A percentile compares a stretch with the other conserved stretches of the same genome.
These are phyloP conservation scores for Microstegium vimineum DNA, from an alignment of 176 grass and related monocot genomes.

Conservation along the genomic window DNA sequence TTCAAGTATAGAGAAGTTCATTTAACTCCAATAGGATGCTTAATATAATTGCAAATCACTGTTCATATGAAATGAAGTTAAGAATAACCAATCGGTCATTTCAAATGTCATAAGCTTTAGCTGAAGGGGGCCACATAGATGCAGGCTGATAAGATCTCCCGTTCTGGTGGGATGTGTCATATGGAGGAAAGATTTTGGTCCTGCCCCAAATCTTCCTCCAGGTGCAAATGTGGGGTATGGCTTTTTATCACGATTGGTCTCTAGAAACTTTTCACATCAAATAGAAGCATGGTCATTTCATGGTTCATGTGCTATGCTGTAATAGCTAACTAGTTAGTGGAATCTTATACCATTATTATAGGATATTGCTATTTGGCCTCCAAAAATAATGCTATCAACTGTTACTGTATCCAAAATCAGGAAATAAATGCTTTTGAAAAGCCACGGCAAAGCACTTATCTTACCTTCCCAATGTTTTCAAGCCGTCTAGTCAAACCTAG, in stretches of 20 bases:
- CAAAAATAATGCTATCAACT: neutral
- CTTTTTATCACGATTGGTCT: slow-evolving; percentile 1
- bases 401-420: neutral
- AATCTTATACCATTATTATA: neutral
- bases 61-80: slow-evolving; percentile 32
- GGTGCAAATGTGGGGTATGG: slow-evolving; percentile 4
- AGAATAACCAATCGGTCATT: slow-evolving; percentile 11
- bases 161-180: slow-evolving; percentile 31
- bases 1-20: neutral
- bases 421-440: neutral
- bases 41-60: slow-evolving; percentile 5
- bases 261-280: slow-evolving; percentile 18
- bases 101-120: slow-evolving; percentile 25
- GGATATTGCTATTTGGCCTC: neutral
- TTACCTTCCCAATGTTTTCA: too few species aligned
- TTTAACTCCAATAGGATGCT: neutral
- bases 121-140: neutral
- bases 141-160: slow-evolving; percentile 28
- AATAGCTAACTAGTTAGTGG: neutral
- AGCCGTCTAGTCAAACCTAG: too few species aligned
- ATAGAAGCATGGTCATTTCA: neutral
- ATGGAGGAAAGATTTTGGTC: slow-evolving; percentile 16
- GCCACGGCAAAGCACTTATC: neutral
- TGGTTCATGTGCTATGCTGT: neutral
- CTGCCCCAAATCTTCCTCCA: slow-evolving; percentile 13